Base-by-base conservation (phyloP, 2,329 filamentous ascomycete species). In the Diatrype stigma region DNA sequence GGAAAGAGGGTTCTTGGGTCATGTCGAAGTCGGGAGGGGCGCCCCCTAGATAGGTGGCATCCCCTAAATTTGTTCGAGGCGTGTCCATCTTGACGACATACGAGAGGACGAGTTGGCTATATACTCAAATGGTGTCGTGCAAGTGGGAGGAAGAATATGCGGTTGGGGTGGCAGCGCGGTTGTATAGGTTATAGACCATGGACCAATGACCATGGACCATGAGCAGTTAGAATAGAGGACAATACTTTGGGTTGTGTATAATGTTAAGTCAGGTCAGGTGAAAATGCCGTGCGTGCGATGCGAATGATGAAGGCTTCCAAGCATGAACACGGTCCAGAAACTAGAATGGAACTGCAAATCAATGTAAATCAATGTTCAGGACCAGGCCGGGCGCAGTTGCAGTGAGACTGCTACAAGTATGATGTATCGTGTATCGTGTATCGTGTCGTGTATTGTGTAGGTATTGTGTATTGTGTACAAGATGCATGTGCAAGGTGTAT, bases 1-100 rank as follows among this genome's bases (percentile, higher is more conserved):
- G 83, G 60, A 96, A 96, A 1, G 93, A 94, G 51, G 89, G 85
- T 66, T 95, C 90, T 62, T 91, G 86, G 48, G 90, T 95, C 60
- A 93, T 85, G 62, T 95, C 90, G 64, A 95, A 84, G 64, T 90
- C 86, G 61, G 84, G 75, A 14, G 63, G 73, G 72, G 80, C 71
- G 70, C 84, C 76, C 69, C 73, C 83, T 56, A 95, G 77, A 70
- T 86, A 93, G 59, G 91, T 96, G 70, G 84, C 85, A 79, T 96
- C 90, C 65, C 87, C 90, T 59, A 85, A 71, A 64, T 91, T 88
- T 55, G 90, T 96, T 67, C 87, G 86, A 63, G 93, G 93, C 61
- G 92, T 95, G 72, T 94, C 88, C 71, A 96, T 65, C 50, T 51
- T 53, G 53, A 48, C 44, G 48, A 51, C 46, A 46, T 48, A 45